Evolutionary conservation across 495 filamentous ascomycete species (phyloP).

Genomic region (Clohesyomyces aquaticus): DNA sequence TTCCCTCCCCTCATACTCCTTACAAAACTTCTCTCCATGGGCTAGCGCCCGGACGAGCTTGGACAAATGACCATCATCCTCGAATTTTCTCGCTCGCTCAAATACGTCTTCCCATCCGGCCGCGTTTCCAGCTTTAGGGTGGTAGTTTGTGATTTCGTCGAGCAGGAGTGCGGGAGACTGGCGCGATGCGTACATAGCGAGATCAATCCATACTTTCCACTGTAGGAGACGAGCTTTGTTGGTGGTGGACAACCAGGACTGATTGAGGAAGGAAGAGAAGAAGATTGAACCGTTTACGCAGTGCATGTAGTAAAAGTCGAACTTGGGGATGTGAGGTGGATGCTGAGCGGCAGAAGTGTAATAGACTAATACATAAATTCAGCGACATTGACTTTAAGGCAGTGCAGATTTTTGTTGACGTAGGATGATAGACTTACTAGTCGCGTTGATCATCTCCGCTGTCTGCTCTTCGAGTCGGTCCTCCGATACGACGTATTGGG

Average conservation of each 20-base stretch:
- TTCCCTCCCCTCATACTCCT: constrained; percentile 48
- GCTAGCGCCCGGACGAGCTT: constrained; percentile 73
- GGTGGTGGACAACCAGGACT: constrained; percentile 46
- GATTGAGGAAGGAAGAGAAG: constrained; percentile 57
- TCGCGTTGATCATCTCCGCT: constrained; percentile 75
- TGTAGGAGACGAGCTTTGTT: constrained; percentile 69
- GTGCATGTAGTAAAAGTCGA: constrained; percentile 87
- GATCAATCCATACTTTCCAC: constrained; percentile 73
- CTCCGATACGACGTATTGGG: constrained; percentile 61
- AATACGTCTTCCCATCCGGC: constrained; percentile 60
- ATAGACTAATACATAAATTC: constrained; percentile 51
- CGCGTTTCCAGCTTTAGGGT: neutral
- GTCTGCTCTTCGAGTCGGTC: constrained; percentile 67
- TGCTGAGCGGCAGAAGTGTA: constrained; percentile 65
- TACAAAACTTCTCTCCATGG: constrained; percentile 57
- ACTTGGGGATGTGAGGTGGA: constrained; percentile 64
- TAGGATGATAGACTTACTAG: constrained; percentile 50
- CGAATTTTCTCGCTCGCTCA: constrained; percentile 54
- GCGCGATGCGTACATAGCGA: constrained; percentile 68
- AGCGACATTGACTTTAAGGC: neutral
- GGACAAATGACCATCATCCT: constrained; percentile 77
- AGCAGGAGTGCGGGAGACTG: constrained; percentile 57
- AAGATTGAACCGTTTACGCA: constrained; percentile 66
- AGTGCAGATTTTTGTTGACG: neutral
- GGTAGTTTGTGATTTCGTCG: constrained; percentile 60